These are phyloP conservation scores for Saitozyma podzolica DNA, from an alignment of 768 basidiomycete species.

Conservation along the genomic window DNA sequence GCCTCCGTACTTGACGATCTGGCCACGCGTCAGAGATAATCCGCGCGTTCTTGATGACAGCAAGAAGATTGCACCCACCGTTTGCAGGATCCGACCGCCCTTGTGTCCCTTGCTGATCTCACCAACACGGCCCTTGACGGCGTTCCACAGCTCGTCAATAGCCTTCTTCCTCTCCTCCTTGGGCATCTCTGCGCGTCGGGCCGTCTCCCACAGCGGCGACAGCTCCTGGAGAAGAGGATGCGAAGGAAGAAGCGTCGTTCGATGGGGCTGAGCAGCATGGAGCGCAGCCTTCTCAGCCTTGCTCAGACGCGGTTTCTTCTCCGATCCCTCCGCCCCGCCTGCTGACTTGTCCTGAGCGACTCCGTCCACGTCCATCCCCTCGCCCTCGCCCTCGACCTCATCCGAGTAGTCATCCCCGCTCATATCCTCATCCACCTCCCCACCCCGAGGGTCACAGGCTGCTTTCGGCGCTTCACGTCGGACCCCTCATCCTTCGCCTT, in stretches of 20 bases:
- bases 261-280: constrained; percentile 51
- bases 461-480: constrained; percentile 24
- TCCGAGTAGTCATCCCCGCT: constrained; percentile 16
- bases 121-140: constrained; percentile 76
- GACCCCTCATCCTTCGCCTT: constrained; percentile 14
- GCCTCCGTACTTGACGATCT: constrained; percentile 75
- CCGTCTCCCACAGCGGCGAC: constrained; percentile 50
- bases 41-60: not conserved
- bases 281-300: constrained; percentile 47
- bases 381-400: constrained; percentile 28
- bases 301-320: constrained; percentile 34
- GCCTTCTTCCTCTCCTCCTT: constrained; percentile 72
- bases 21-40: constrained; percentile 1
- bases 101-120: constrained; percentile 90
- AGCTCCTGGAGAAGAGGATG: constrained; percentile 49
- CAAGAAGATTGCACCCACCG: constrained; percentile 60
- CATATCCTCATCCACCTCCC: constrained; percentile 31
- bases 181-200: constrained; percentile 55
- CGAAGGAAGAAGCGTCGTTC: constrained; percentile 47
- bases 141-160: constrained; percentile 69
- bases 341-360: constrained; percentile 22
- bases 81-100: constrained; percentile 63
- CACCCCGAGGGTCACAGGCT: constrained; percentile 36
- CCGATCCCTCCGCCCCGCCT: constrained; percentile 14
- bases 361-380: constrained; percentile 30